Percentiles rank a stretch among this genome's conserved stretches.
Conservation (phyloP, 805 yeast species). For the Zygosaccharomyces rouxii region DNA sequence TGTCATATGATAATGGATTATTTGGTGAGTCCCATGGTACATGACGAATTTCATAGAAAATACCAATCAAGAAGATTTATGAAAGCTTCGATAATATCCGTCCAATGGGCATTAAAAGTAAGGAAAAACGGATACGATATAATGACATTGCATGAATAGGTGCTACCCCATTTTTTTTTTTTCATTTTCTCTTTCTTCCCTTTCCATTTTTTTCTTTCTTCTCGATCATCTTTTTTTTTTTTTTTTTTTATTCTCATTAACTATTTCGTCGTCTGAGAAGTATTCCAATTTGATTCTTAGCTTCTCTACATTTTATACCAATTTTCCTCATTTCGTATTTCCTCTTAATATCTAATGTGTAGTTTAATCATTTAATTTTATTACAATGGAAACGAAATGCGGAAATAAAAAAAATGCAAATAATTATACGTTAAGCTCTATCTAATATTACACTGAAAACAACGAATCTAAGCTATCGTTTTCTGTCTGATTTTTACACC, state of each 20-base stretch:
- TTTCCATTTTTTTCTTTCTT: slow-evolving; percentile 2
- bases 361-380: slow-evolving; percentile 1
- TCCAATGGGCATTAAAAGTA: slow-evolving; percentile 74
- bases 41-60: slow-evolving; percentile 90
- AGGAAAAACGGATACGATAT: slow-evolving; percentile 37
- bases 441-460: slow-evolving; percentile 13
- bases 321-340: slow-evolving; percentile 1
- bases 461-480: slow-evolving; percentile 11
- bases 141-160: slow-evolving; percentile 37
- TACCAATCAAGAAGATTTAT: slow-evolving; percentile 85
- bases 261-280: slow-evolving; percentile 4
- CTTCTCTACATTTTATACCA: background rate
- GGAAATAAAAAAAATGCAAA: slow-evolving; percentile 1
- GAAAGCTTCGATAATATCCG: slow-evolving; percentile 75
- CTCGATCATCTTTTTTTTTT: background rate
- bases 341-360: slow-evolving; percentile 6
- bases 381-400: background rate
- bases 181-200: slow-evolving; percentile 1
- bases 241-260: background rate
- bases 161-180: slow-evolving; percentile 9
- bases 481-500: slow-evolving; percentile 18
- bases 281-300: background rate
- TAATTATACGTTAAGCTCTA: slow-evolving; percentile 1
- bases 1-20: slow-evolving; percentile 73
- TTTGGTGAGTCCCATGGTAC: slow-evolving; percentile 72